Evolutionary conservation across 1,284 basidiomycete genomes (phyloP).

Genomic region (Cryptococcus wingfieldii): DNA sequence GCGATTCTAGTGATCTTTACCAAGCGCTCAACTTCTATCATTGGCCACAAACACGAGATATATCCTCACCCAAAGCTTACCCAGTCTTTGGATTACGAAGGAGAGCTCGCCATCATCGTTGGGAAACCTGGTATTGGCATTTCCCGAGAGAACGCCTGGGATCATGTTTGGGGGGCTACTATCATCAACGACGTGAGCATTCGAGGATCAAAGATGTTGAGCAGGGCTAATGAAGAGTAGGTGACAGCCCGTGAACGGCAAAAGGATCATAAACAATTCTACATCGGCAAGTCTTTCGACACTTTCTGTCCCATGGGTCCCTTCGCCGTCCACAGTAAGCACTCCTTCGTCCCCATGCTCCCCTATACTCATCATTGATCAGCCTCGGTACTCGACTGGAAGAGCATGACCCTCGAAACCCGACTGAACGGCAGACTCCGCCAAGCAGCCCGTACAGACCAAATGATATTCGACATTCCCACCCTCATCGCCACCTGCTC

Average conservation of each 20-base stretch:
- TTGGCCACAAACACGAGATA: constrained; percentile 26
- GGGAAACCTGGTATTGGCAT: constrained; percentile 40
- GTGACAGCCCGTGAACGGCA: constrained; percentile 36
- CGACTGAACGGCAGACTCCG: constrained; percentile 39
- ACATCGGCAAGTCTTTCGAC: constrained; percentile 45
- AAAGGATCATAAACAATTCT: constrained; percentile 44
- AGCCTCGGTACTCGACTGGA: constrained; percentile 26
- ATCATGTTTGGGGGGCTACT: constrained; percentile 42
- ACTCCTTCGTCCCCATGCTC: neutral
- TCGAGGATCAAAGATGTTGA: neutral
- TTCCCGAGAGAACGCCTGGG: constrained; percentile 39
- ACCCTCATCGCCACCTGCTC: constrained; percentile 41
- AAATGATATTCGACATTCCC: constrained; percentile 46
- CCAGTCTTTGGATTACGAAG: constrained; percentile 40
- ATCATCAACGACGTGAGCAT: constrained; percentile 37
- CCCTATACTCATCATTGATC: neutral
- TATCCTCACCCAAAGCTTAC: constrained; percentile 41
- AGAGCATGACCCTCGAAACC: constrained; percentile 31
- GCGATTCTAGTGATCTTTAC: constrained; percentile 38
- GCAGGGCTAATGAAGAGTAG: constrained; percentile 4
- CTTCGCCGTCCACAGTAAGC: constrained; percentile 26
- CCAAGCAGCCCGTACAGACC: constrained; percentile 34
- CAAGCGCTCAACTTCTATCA: constrained; percentile 41
- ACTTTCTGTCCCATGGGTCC: constrained; percentile 46
- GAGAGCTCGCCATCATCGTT: constrained; percentile 44